Conservation (phyloP, 1,139 yeast species). For the Candida frijolesensis region DNA sequence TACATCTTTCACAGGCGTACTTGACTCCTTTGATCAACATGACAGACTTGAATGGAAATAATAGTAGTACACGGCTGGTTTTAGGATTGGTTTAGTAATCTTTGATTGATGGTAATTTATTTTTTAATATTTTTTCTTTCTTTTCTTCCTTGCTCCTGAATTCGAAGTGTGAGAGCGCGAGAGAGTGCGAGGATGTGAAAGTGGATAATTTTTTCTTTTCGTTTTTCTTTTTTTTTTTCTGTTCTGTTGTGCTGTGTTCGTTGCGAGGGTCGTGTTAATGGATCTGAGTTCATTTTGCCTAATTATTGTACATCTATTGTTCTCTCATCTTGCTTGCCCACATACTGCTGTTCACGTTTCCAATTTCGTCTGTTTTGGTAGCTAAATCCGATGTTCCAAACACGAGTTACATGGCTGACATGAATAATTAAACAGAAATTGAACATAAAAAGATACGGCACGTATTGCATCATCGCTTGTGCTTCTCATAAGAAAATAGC, state of each 20-base stretch:
- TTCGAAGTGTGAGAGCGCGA: background rate
- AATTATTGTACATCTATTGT: no score
- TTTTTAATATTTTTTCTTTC: background rate
- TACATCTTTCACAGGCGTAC: constrained; percentile 95
- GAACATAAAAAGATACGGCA: no score
- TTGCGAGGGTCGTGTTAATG: no score
- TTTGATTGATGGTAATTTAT: background rate
- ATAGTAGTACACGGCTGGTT: no score
- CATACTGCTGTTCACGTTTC: no score
- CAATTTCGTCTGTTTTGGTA: no score
- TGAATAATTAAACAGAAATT: no score
- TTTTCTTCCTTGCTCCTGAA: background rate
- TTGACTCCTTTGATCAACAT: constrained; percentile 88
- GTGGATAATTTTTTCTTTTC: background rate
- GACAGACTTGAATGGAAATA: constrained; percentile 43
- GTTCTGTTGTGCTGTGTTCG: background rate
- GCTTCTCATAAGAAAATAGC: background rate
- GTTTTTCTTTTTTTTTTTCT: background rate
- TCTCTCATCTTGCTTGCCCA: no score
- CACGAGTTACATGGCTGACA: no score
- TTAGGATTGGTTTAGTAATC: background rate
- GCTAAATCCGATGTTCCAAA: no score
- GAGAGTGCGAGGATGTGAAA: background rate
- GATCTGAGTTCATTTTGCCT: no score
- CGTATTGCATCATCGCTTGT: no score